Evolutionary conservation across 352 stramenopile species (phyloP), one percentile per base, ranked within the genome.

Genomic region (Phytopythium oedochilum): DNA sequence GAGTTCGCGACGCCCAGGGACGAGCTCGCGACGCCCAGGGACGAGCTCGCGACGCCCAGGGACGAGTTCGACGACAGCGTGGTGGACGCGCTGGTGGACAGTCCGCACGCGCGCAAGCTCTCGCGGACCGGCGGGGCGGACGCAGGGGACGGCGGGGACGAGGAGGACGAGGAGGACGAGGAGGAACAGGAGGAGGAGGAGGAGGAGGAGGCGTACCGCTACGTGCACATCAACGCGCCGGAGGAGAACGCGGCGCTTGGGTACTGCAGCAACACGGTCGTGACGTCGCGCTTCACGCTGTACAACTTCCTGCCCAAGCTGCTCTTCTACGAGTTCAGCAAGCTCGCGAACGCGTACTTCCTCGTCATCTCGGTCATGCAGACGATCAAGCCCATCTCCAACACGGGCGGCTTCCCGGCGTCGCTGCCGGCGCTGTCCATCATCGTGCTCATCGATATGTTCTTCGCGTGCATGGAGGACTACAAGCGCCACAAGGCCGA

Each of bases 301-400:
- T 96, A 92, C 66, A 96, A 93, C 57, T 97, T 97, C 54, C 29
- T 97, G 25, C 90, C 90, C 12, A 96, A 94, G 51, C 68, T 97
- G 52, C 73, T 97, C 22, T 96, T 92, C 46, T 95, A 93, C 68
- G 85, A 94, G 60, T 94, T 94, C 66, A 86, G 70, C 44, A 96
- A 97, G 59, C 71, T 97, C 44, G 92, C 92, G 40, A 98, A 98
- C 64, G 85, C 92, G 46, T 98, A 98, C 62, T 98, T 98, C 59
- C 71, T 98, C 10, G 58, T 97, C 40, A 96, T 98, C 49, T 95
- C 88, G 10, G 71, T 93, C 68, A 89, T 97, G 76, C 86, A 96
- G 68, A 92, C 79, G 8, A 82, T 97, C 71, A 91, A 90, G 61
- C 74, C 78, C 14, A 97, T 98, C 64, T 96, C 86, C 11, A 97